Percentiles rank a stretch among this genome's conserved stretches.
phyloP scores from a whole-genome alignment of 116 monocot species.

The Posidonia oceanica region DNA sequence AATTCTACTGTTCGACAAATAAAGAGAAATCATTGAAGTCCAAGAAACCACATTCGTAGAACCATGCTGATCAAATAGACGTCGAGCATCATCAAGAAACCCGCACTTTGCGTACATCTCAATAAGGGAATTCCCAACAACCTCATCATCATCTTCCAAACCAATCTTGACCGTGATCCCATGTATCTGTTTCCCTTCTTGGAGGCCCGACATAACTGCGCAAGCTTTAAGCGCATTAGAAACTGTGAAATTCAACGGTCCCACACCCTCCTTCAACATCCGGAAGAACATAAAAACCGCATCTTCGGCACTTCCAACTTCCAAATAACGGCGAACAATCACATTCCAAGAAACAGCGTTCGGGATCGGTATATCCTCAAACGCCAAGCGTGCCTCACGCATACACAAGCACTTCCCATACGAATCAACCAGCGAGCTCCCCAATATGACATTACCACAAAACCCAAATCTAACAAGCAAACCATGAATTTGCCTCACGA shows the following conservation, averaged over 20 bases:
- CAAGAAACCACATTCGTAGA: constrained; percentile 45
- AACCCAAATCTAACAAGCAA: constrained; percentile 44
- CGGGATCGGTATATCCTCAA: constrained; percentile 43
- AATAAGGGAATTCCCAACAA: constrained; percentile 42
- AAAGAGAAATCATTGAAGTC: constrained; percentile 57
- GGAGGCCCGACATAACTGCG: constrained; percentile 17
- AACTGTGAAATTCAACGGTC: constrained; percentile 54
- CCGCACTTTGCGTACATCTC: constrained; percentile 76
- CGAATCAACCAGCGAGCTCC: constrained; percentile 55
- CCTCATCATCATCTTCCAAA: constrained; percentile 21
- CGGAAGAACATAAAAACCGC: constrained; percentile 44
- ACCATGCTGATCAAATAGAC: constrained; percentile 24
- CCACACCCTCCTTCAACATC: constrained; percentile 29
- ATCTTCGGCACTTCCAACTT: constrained; percentile 24
- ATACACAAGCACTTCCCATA: constrained; percentile 64
- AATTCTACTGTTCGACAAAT: constrained; percentile 36
- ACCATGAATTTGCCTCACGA: constrained; percentile 50
- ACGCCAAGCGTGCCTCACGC: constrained; percentile 35
- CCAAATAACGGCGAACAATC: constrained; percentile 68
- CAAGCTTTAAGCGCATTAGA: constrained; percentile 62
- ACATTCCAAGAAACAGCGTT: constrained; percentile 79
- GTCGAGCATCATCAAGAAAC: constrained; percentile 37
- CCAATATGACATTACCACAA: constrained; percentile 43
- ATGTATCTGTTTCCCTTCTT: constrained; percentile 53
- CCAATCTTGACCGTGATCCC: constrained; percentile 33